Conservation (phyloP, 192 early-diverging fungal genomes). For the Funneliformis mosseae region DNA sequence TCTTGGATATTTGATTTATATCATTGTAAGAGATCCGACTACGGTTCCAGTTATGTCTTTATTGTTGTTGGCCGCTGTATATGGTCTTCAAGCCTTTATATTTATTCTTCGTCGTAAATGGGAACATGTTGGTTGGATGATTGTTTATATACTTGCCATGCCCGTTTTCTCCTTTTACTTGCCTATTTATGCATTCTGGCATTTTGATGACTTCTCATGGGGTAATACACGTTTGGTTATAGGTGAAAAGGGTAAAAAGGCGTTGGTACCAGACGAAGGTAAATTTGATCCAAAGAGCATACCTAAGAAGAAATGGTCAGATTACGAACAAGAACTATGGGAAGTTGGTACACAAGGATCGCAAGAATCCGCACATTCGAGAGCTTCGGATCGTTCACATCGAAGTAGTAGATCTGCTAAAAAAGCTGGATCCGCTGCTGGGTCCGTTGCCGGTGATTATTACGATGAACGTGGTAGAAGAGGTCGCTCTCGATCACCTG, state of each 20-base stretch:
- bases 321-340: conserved; percentile 79
- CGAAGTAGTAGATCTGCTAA: conserved; percentile 32
- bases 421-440: conserved; percentile 35
- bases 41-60: conserved; percentile 81
- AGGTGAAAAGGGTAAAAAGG: conserved; percentile 80
- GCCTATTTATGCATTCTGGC: conserved; percentile 96
- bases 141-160: conserved; percentile 89
- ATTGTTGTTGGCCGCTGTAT: conserved; percentile 82
- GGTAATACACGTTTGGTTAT: conserved; percentile 93
- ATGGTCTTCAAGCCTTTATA: conserved; percentile 71
- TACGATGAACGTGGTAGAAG: conserved; percentile 11
- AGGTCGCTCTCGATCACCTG: conserved; percentile 45
- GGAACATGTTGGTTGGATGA: conserved; percentile 97
- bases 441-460: conserved; percentile 46
- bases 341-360: conserved; percentile 58
- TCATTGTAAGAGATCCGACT: conserved; percentile 55
- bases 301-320: conserved; percentile 79
- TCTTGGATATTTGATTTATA: conserved; percentile 82
- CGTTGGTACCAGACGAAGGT: conserved; percentile 67
- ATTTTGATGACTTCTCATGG: conserved; percentile 99
- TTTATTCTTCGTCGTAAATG: conserved; percentile 84
- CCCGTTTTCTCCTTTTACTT: conserved; percentile 85
- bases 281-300: conserved; percentile 78
- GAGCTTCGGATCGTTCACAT: conserved; percentile 46
- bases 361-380: conserved; percentile 51